These are phyloP conservation scores for Jimgerdemannia flammicorona DNA, from an alignment of 192 early-diverging fungal genomes.

Conservation along the genomic window DNA sequence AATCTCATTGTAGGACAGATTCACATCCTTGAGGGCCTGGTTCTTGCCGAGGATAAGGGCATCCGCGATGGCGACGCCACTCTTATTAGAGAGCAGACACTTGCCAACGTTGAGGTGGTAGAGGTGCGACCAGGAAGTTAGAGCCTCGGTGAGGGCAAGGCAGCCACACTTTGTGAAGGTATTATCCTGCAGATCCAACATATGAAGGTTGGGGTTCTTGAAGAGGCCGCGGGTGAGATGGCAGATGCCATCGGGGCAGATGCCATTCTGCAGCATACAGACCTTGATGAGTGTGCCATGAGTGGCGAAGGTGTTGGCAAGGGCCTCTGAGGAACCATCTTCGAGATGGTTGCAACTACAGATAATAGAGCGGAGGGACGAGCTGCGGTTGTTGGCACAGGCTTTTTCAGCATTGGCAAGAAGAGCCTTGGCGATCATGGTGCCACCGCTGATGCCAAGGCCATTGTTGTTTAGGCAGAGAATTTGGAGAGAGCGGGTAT, in stretches of 20 bases:
- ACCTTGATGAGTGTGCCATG: slow-evolving; percentile 76
- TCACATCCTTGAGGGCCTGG: slow-evolving; percentile 55
- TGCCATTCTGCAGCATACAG: slow-evolving; percentile 96
- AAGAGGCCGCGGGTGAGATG: slow-evolving; percentile 65
- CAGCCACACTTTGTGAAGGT: slow-evolving; percentile 90
- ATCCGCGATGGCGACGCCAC: slow-evolving; percentile 61
- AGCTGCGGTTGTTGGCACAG: slow-evolving; percentile 52
- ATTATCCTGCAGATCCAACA: slow-evolving; percentile 95
- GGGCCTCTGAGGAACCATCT: slow-evolving; percentile 67
- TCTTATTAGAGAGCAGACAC: slow-evolving; percentile 79
- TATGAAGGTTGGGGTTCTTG: slow-evolving; percentile 59
- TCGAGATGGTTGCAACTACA: slow-evolving; percentile 94
- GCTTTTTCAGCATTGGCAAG: slow-evolving; percentile 71
- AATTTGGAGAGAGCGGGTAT: slow-evolving; percentile 75
- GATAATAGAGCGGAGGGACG: slow-evolving; percentile 76
- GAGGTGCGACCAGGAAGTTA: slow-evolving; percentile 77
- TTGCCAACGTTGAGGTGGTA: slow-evolving; percentile 84
- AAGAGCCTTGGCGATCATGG: slow-evolving; percentile 81
- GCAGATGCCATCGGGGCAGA: slow-evolving; percentile 91
- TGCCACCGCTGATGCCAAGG: slow-evolving; percentile 87
- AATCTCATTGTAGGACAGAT: slow-evolving; percentile 91
- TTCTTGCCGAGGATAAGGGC: slow-evolving; percentile 58
- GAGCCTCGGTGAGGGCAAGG: slow-evolving; percentile 67
- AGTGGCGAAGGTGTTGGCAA: slow-evolving; percentile 81
- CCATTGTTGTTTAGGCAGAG: slow-evolving; percentile 98